Base-by-base conservation (phyloP, 345 rosid genomes). In the Cardamine chenopodiifolia region DNA sequence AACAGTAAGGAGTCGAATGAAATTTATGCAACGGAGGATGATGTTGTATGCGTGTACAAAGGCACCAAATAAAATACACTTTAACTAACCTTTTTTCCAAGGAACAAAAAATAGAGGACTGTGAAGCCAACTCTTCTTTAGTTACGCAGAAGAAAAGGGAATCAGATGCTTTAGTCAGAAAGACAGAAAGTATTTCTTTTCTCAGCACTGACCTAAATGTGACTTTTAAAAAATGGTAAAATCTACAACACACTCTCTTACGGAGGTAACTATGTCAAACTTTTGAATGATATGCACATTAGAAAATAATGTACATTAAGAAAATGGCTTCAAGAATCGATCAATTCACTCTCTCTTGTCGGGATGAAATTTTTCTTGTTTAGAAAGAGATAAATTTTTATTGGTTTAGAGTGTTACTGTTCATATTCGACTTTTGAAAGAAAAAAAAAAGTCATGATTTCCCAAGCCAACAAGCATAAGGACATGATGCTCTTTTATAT, bases 81-180 rank as follows among this genome's bases (percentile, higher is more conserved):
- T 50, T n/a, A 8, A 14, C 42, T 13, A 39, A 62, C 13, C 8
- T 40, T 26, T 4, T 18, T 3, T 0, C 7, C 8, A 47, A 45
- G 13, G 47, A 35, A 66, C 6, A 52, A 25, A 35, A n/a, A 55
- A 44, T 7, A 61, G 69, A 22, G 52, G 59, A 39, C 47, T 48
- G 19, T 59, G 52, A 58, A 47, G 25, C 67, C 49, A 58, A 66
- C 26, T 74, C 42, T 66, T 49, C 54, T 23, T 66, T 37, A 35
- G 59, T 34, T 42, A 49, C 20, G 32, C 50, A 28, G 55, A 67
- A 67, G 7, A 52, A 68, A 53, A 55, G 28, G 10, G 71, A 77
- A 77, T 70, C 80, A 55, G 61, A 76, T 76, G 75, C 80, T 70
- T 60, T 26, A 45, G 71, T 70, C 70, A 70, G 71, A 62, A 37